Base-by-base conservation (phyloP, 2,329 filamentous ascomycete species). In the Botrytis fragariae region DNA sequence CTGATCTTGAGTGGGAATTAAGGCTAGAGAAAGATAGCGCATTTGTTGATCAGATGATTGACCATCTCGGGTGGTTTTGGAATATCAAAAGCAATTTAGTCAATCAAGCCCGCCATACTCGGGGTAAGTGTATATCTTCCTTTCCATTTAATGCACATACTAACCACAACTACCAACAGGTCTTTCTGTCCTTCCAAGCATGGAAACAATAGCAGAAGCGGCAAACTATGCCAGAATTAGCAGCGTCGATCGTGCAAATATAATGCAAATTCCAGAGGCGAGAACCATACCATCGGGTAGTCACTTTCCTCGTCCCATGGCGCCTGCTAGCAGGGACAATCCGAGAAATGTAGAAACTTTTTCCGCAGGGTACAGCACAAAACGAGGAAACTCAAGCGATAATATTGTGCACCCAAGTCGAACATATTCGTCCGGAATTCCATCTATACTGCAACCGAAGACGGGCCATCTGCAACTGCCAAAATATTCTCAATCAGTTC, bases 21-120 rank as follows among this genome's bases (percentile, higher is more conserved):
- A 22, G n/a, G 29, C 18, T 4, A 2, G 65, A 69, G 12, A 44
- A 44, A 32, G 65, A 57, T 9, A 37, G 35, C 18, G 48, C 65
- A 4, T 69, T 57, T 8, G 25, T 69, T 14, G 65, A 69, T 2
- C 37, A 69, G n/a, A 44, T 69, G 48, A 25, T 69, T 42, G 48
- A 69, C 0, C 48, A 69, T 44, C 48, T 69, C 9, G 48, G 65
- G 7, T 69, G 48, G 65, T 39, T 69, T 59, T 69, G 65, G 65
- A 59, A 69, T 29, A 32, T 69, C 5, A 69, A 42, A 29, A 29
- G n/a, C 3, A 69, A 69, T 25, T 18, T 69, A 16, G 20, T 42
- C 4, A 42, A 57, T 14, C 39, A 57, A 44, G 22, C 39, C 39
- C 35, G 35, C 16, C n/a, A 16, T 32, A 18, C 14, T 0, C 25